Conservation (phyloP, 352 stramenopile species). For the Pythium utonaiense region DNA sequence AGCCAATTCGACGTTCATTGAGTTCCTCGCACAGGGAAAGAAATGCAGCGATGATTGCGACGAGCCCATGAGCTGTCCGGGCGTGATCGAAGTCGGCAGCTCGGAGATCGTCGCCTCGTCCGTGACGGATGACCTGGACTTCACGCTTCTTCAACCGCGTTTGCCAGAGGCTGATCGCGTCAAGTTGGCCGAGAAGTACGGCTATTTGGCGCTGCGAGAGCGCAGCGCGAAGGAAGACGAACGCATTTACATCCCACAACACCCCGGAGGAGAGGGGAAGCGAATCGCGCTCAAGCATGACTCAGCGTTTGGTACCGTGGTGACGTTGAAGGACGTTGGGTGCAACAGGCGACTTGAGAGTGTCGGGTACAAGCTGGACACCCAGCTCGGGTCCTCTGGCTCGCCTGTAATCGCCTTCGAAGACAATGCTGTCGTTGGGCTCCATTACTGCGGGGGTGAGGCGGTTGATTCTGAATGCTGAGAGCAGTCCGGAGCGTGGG, state of each 20-base stretch:
- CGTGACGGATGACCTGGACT: constrained; percentile 30
- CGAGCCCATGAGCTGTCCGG: constrained; percentile 26
- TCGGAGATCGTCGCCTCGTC: constrained; percentile 35
- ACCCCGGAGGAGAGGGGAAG: constrained; percentile 42
- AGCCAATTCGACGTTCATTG: constrained; percentile 32
- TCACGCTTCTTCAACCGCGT: constrained; percentile 30
- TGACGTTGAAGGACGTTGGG: constrained; percentile 22
- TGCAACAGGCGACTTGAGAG: constrained; percentile 34
- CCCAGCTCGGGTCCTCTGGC: constrained; percentile 46
- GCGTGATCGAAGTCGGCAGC: constrained; percentile 28
- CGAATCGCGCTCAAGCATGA: constrained; percentile 42
- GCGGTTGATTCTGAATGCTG: not conserved
- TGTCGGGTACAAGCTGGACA: constrained; percentile 43
- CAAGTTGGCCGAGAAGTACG: constrained; percentile 30
- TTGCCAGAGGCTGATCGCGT: constrained; percentile 12
- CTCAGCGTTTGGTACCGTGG: constrained; percentile 26
- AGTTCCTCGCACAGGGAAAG: constrained; percentile 41
- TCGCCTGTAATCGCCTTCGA: constrained; percentile 37
- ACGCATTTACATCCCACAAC: constrained; percentile 54
- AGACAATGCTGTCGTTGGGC: constrained; percentile 38
- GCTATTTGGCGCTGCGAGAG: constrained; percentile 38
- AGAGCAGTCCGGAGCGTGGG: not conserved
- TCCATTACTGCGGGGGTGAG: constrained; percentile 53
- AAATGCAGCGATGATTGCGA: constrained; percentile 27
- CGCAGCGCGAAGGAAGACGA: constrained; percentile 20